phyloP scores from a whole-genome alignment of 2,329 filamentous ascomycete species.

The Cordyceps cicadae region DNA sequence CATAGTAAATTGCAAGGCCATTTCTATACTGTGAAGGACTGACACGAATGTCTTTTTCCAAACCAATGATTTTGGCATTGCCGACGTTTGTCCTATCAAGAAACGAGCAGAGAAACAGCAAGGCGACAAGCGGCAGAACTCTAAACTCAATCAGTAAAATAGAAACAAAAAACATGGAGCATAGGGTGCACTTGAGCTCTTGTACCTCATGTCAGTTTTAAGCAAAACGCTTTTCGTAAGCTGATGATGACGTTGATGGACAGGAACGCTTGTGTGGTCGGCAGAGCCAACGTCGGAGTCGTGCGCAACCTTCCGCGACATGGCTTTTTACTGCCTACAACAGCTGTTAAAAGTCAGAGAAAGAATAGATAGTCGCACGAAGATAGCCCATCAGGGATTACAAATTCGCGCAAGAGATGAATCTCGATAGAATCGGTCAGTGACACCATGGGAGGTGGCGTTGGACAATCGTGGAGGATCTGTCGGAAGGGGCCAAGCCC shows the following conservation, averaged over 20 bases:
- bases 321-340: background rate
- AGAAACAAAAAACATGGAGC: background rate
- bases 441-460: background rate
- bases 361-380: no score
- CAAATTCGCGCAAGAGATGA: no score
- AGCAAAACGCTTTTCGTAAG: constrained; percentile 21
- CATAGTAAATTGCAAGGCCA: constrained; percentile 57
- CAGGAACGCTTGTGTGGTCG: constrained; percentile 4
- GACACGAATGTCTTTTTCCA: constrained; percentile 51
- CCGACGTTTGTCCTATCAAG: constrained; percentile 66
- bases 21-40: constrained; percentile 55
- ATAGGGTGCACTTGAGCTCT: background rate
- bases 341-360: background rate
- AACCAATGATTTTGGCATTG: constrained; percentile 57
- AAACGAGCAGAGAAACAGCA: constrained; percentile 58
- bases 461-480: background rate
- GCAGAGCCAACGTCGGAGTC: constrained; percentile 15
- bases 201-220: constrained; percentile 22
- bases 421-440: no score
- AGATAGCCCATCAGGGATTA: no score
- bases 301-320: constrained; percentile 16
- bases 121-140: constrained; percentile 53
- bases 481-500: background rate
- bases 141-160: constrained; percentile 25
- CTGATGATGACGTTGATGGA: constrained; percentile 3